phyloP scores from a whole-genome alignment of 805 yeast species.

The Hanseniaspora mollemarum region DNA sequence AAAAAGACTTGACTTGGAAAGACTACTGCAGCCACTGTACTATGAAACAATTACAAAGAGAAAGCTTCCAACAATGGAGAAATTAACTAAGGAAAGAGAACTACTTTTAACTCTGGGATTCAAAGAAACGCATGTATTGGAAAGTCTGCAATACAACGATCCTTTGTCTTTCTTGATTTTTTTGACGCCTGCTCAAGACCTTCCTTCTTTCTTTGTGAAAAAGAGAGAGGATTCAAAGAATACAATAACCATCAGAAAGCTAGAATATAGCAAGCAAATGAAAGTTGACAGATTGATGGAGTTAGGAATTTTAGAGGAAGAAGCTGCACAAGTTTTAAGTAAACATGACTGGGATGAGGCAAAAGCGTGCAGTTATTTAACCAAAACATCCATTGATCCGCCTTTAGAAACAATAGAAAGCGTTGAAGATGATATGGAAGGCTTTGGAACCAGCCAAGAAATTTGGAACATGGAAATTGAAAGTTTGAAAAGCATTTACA shows the following conservation, averaged over 20 bases:
- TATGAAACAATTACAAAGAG: slow-evolving; percentile 16
- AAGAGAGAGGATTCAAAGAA: slow-evolving; percentile 47
- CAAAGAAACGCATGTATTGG: slow-evolving; percentile 54
- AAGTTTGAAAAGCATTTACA: slow-evolving; percentile 50
- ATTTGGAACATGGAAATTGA: slow-evolving; percentile 70
- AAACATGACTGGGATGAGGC: slow-evolving; percentile 37
- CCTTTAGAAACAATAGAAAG: slow-evolving; percentile 18
- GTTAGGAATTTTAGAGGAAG: slow-evolving; percentile 62
- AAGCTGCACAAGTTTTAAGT: slow-evolving; percentile 42
- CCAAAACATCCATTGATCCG: slow-evolving; percentile 27
- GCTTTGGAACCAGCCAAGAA: slow-evolving; percentile 24
- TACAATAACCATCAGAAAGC: slow-evolving; percentile 37
- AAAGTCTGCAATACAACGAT: slow-evolving; percentile 51
- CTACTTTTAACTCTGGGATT: slow-evolving; percentile 48
- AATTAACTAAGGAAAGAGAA: slow-evolving; percentile 20
- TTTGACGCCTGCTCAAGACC: slow-evolving; percentile 88
- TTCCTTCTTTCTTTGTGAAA: slow-evolving; percentile 56
- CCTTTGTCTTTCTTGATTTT: slow-evolving; percentile 48
- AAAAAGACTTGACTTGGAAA: slow-evolving; percentile 46
- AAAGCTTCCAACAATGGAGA: slow-evolving; percentile 16
- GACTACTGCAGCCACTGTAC: slow-evolving; percentile 5
- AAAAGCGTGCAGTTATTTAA: slow-evolving; percentile 40
- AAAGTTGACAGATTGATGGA: slow-evolving; percentile 45
- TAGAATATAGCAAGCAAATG: slow-evolving; percentile 39
- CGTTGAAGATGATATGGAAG: slow-evolving; percentile 16